Evolutionary conservation across 768 basidiomycete species (phyloP).

Genomic region (Rhodotorula paludigena): DNA sequence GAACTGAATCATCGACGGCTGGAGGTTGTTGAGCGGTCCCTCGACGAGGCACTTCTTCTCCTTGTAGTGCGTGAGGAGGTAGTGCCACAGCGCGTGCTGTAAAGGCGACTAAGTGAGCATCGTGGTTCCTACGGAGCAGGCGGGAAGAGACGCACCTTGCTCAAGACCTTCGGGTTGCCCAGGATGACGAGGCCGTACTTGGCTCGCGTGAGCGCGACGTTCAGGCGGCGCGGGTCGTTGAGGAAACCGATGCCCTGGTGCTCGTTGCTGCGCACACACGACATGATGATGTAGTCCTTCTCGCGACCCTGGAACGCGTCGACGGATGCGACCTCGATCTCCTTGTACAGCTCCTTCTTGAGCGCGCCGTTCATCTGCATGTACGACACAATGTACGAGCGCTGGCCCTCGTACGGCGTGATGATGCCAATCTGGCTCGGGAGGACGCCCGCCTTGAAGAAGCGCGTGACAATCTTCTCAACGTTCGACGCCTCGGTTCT

Average conservation of each 20-base stretch:
- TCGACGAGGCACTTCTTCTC: slow-evolving; percentile 90
- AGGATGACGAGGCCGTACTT: slow-evolving; percentile 98
- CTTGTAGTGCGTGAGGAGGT: slow-evolving; percentile 96
- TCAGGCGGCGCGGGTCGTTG: slow-evolving; percentile 91
- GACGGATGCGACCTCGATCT: slow-evolving; percentile 97
- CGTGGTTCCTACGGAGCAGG: neutral
- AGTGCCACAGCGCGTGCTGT: slow-evolving; percentile 97
- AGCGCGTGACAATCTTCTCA: slow-evolving; percentile 99
- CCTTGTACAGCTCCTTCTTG: slow-evolving; percentile 99
- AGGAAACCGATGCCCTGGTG: slow-evolving; percentile 99
- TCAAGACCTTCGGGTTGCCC: slow-evolving; percentile 99
- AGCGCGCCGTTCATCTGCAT: slow-evolving; percentile 99
- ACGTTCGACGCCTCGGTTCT: slow-evolving; percentile 98
- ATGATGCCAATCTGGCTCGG: slow-evolving; percentile 96
- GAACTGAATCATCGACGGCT: slow-evolving; percentile 98
- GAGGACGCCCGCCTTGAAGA: slow-evolving; percentile 97
- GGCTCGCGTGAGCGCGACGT: slow-evolving; percentile 92
- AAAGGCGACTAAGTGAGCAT: neutral
- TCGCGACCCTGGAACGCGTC: slow-evolving; percentile 99
- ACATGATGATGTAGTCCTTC: slow-evolving; percentile 98
- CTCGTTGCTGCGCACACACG: slow-evolving; percentile 96
- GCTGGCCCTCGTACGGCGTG: slow-evolving; percentile 97
- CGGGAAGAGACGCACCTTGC: slow-evolving; percentile 63
- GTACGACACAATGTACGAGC: slow-evolving; percentile 96
- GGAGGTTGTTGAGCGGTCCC: slow-evolving; percentile 90